Percentiles rank a stretch among this genome's conserved stretches.
phyloP scores from a whole-genome alignment of 805 yeast species.

The Candida dendrica region DNA sequence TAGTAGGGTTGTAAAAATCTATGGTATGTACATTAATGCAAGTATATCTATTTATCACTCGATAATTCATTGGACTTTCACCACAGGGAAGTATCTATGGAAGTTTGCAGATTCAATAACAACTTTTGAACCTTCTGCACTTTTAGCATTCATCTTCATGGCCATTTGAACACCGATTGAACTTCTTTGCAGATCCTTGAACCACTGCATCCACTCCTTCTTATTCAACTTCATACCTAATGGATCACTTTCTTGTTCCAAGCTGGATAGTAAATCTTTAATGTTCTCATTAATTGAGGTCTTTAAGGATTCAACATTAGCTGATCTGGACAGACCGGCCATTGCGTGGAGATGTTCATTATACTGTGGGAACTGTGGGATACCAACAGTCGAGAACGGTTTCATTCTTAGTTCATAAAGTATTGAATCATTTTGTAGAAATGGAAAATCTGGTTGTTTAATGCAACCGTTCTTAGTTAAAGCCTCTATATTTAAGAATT shows the following conservation, averaged over 20 bases:
- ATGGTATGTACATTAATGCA: too few species aligned
- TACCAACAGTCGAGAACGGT: conserved; percentile 73
- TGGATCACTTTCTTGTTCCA: conserved; percentile 16
- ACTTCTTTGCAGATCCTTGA: conserved; percentile 22
- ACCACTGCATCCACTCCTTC: conserved; percentile 24
- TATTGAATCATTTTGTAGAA: conserved; percentile 20
- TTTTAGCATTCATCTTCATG: conserved; percentile 3
- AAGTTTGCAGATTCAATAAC: conserved; percentile 25
- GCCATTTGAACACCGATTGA: conserved; percentile 19
- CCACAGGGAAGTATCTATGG: conserved; percentile 42
- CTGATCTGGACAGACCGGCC: conserved; percentile 7
- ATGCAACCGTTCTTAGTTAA: conserved; percentile 19
- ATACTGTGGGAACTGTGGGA: conserved; percentile 57
- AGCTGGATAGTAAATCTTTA: conserved; percentile 8
- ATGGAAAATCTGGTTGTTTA: conserved; percentile 19
- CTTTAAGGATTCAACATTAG: background rate
- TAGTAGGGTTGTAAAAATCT: too few species aligned
- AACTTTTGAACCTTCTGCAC: conserved; percentile 9
- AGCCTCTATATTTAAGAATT: conserved; percentile 25
- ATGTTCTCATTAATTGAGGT: conserved; percentile 2
- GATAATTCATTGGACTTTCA: conserved; percentile 12
- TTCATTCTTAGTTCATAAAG: conserved; percentile 61
- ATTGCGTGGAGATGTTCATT: conserved; percentile 14
- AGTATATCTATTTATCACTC: too few species aligned
- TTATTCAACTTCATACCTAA: conserved; percentile 21